These are phyloP conservation scores for Ocimum tenuiflorum DNA, from an alignment of 257 asterid genomes.

Conservation along the genomic window DNA sequence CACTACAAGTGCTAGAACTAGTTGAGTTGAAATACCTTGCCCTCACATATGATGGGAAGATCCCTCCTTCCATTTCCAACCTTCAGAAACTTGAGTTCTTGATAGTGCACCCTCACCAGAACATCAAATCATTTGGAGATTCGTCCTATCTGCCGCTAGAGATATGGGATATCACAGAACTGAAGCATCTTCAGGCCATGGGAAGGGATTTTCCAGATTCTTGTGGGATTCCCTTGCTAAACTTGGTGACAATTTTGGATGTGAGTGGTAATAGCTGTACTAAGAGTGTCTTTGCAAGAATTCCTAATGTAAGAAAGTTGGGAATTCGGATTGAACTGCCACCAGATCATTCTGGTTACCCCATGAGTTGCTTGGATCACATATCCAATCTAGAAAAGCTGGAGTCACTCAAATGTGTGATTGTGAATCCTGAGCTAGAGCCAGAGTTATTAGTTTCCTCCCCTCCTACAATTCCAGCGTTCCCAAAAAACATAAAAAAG, in stretches of 20 bases:
- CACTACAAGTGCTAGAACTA: neutral
- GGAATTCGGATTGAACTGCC: neutral
- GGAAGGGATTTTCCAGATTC: slow-evolving; percentile 3
- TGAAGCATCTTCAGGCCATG: slow-evolving; percentile 6
- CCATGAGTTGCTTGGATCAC: neutral
- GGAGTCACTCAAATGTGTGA: slow-evolving; percentile 11
- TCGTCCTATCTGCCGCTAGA: neutral
- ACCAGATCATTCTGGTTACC: neutral
- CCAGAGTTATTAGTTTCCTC: neutral
- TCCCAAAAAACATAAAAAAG: neutral
- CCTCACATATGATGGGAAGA: neutral
- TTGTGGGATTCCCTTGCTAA: neutral
- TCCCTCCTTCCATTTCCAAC: slow-evolving; percentile 17
- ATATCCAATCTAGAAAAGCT: neutral
- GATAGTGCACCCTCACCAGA: neutral
- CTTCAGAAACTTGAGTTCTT: slow-evolving; percentile 4
- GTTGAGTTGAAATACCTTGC: too few relatives aligned
- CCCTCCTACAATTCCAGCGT: neutral
- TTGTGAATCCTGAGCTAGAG: neutral
- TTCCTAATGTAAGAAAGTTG: neutral
- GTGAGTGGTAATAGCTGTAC: slow-evolving; percentile 1
- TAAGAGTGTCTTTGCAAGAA: neutral
- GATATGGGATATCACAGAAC: slow-evolving; percentile 12
- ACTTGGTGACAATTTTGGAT: neutral
- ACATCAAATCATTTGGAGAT: neutral